Percentiles rank a stretch among this genome's conserved stretches.
These are phyloP conservation scores for Rhytidiadelphus loreus DNA, from an alignment of 225 moss, liverwort and hornwort genomes.

Conservation along the genomic window DNA sequence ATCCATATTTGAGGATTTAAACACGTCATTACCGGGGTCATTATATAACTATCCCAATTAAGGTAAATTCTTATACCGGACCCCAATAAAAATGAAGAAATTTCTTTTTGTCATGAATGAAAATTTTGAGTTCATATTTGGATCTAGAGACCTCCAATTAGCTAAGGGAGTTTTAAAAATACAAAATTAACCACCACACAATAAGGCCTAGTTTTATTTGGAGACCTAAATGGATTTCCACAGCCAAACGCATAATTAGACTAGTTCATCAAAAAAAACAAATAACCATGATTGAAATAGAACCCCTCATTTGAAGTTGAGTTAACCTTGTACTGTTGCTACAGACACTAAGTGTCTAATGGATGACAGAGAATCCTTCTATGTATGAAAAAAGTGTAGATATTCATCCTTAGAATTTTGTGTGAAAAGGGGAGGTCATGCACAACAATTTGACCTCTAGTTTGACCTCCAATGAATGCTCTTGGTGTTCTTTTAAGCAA, in stretches of 20 bases:
- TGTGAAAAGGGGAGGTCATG: too few relatives aligned
- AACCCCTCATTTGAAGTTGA: too few relatives aligned
- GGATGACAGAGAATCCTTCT: too few relatives aligned
- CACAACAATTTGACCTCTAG: too few relatives aligned
- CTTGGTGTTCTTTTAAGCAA: too few relatives aligned
- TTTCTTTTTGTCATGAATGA: neutral
- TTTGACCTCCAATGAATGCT: too few relatives aligned
- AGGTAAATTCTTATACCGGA: accelerated
- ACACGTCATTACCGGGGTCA: neutral
- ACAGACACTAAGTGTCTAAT: too few relatives aligned
- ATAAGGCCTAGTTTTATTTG: neutral
- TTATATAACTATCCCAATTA: neutral
- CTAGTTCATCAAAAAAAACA: accelerated
- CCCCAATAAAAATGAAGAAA: neutral
- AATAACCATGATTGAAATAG: accelerated
- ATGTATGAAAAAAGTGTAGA: too few relatives aligned
- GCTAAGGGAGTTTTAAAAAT: accelerated
- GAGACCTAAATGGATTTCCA: accelerated
- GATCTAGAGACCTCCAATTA: accelerated
- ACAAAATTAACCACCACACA: neutral
- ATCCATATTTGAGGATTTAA: neutral
- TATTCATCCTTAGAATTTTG: too few relatives aligned
- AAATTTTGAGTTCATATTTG: neutral
- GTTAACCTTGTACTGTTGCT: too few relatives aligned
- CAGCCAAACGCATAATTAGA: neutral